Conservation (phyloP, 169 alveolate species). For the Besnoitia besnoiti region DNA sequence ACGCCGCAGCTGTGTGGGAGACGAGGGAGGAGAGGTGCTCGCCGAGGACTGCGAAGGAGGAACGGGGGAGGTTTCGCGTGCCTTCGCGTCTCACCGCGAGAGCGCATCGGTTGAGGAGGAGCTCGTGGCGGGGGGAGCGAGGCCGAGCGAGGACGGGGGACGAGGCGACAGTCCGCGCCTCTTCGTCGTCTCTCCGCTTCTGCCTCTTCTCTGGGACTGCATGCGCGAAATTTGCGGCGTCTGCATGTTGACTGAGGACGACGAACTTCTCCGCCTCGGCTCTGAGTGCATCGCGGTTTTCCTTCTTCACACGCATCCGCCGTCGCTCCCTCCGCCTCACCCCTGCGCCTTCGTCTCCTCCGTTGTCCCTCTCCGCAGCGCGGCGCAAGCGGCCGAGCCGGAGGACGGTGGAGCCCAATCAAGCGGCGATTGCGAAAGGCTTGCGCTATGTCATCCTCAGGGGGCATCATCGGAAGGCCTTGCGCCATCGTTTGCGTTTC, state of each 20-base stretch:
- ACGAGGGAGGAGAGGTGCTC: neutral
- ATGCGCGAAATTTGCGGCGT: neutral
- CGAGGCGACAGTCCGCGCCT: neutral
- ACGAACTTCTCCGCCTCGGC: slow-evolving; percentile 6
- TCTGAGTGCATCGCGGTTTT: slow-evolving; percentile 28
- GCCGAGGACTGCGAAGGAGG: neutral
- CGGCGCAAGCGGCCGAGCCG: neutral
- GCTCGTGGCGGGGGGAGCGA: neutral
- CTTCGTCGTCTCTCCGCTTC: neutral
- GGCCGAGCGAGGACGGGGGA: neutral
- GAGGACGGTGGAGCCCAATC: no score
- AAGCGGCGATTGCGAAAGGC: no score
- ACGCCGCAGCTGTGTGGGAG: no score
- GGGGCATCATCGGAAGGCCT: no score
- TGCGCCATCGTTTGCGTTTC: neutral
- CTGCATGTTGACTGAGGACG: slow-evolving; percentile 14
- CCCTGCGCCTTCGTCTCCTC: neutral
- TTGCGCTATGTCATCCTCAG: no score
- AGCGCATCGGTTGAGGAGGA: neutral
- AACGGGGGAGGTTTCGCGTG: neutral
- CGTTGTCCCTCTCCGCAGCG: neutral
- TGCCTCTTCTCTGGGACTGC: neutral
- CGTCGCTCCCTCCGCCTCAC: neutral
- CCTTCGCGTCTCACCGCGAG: neutral
- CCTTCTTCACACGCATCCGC: slow-evolving; percentile 18